Conservation (phyloP, 2,329 filamentous ascomycete genomes). For the Xylaria sp. region DNA sequence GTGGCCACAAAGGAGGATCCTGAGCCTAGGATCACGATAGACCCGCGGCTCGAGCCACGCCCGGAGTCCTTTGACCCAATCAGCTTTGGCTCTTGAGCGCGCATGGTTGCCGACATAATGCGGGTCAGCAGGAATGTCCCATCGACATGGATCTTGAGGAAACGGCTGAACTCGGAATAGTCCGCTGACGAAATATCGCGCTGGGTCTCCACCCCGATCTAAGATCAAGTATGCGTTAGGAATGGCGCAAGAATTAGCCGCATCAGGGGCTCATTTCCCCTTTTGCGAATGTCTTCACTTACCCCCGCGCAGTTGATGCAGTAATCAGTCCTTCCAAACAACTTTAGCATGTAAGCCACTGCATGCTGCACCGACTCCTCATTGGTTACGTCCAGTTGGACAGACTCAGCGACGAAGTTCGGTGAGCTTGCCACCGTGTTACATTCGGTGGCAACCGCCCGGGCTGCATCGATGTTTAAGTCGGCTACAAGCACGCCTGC, state of each 20-base stretch:
- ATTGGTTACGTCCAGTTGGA: background rate
- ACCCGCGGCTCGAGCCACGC: slow-evolving; percentile 24
- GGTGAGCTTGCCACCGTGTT: background rate
- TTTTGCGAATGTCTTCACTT: background rate
- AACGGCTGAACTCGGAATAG: slow-evolving; percentile 22
- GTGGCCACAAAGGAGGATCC: slow-evolving; percentile 18
- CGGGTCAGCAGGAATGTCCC: slow-evolving; percentile 34
- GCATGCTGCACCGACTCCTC: slow-evolving; percentile 3
- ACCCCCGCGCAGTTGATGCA: slow-evolving; percentile 27
- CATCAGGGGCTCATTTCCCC: background rate
- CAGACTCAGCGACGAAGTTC: background rate
- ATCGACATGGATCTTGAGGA: slow-evolving; percentile 29
- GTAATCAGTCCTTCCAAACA: slow-evolving; percentile 39
- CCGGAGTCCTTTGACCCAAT: background rate
- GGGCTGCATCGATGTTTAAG: slow-evolving; percentile 24
- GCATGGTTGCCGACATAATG: slow-evolving; percentile 28
- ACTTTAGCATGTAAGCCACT: background rate
- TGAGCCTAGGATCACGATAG: slow-evolving; percentile 36
- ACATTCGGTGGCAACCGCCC: background rate
- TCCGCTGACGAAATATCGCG: slow-evolving; percentile 1
- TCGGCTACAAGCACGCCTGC: slow-evolving; percentile 29
- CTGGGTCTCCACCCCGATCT: slow-evolving; percentile 6
- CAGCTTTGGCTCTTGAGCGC: slow-evolving; percentile 20
- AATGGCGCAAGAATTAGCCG: background rate
- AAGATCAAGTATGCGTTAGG: background rate